Evolutionary conservation across 106 monocot species (phyloP), one percentile per base, ranked within the genome.

Genomic region (Allium fistulosum): DNA sequence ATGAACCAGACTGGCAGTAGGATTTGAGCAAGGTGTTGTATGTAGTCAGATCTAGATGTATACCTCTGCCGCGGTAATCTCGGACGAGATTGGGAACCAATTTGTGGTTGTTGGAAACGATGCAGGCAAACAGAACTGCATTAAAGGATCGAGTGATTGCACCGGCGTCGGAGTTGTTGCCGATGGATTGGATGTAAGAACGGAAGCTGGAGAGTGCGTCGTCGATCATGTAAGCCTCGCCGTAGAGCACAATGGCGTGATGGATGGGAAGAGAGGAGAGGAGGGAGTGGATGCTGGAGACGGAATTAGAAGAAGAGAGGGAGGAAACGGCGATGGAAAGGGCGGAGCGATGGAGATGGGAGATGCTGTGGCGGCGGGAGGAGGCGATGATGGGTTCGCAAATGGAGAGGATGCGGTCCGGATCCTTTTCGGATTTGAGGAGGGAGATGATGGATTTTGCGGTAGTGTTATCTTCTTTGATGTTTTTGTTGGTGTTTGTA

Each of bases 211-310:
- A 72, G 69, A 86, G 9, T 71, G 96, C 88, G 69, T 91, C 91
- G 26, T 88, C 81, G 51, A 88, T 72, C 58, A 96, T 63, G 57
- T 80, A 73, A 10, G 83, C 85, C 67, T 92, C 87, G 58, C 88
- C 94, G 69, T 83, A 88, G 59, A 91, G 90, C 26, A 85, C 85
- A 66, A 91, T 91, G 70, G 91, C 80, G 62, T 91, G 94, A 62
- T 78, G 49, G 49, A 65, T 66, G 46, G 67, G 66, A 48, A 63
- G 46, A 61, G 58, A 27, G 48, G 61, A 28, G 53, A 78, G 66
- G 48, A 68, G 61, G 63, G 62, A 49, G 48, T 61, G 56, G 48
- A 81, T 72, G 58, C 76, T 63, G 26, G 50, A 65, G 66, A 81
- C 47, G 45, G 65, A 48, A 66, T 69, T 58, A 72, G 85, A 81